Base-by-base conservation (phyloP, 108 stramenopile species). In the Asterionellopsis glacialis region DNA sequence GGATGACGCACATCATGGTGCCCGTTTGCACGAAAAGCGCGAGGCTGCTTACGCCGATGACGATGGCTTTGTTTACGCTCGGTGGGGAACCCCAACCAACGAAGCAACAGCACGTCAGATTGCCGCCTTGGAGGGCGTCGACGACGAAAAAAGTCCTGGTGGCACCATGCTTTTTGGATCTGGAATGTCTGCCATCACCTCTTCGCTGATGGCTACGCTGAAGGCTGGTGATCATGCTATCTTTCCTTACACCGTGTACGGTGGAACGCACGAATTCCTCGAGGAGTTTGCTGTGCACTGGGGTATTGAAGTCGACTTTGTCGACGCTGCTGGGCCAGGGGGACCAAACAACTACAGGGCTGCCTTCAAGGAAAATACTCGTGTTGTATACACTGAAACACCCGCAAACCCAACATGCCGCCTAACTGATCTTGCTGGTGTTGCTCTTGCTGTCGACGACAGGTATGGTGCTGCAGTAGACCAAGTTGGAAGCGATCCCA, bases 401-500 rank as follows among this genome's bases (percentile, higher is more conserved):
- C 95, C 95, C 4, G 89, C 95, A 41, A 96, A 96, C 63, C 95
- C 95, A 23, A 93, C 88, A 33, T 72, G 90, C 56, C 69, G 88
- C 38, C 60, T 95, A 33, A 78, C 86, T 38, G 92, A 95, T 68
- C 84, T 96, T 59, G 74, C 63, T 18, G 78, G 64, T 38, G 83
- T 93, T 33, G 91, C 83, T 39, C 56, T 54, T 18, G 65, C 84
- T 19, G 83, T 83, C 24, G 76, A 84, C 24, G 71, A 77, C 55
- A 57, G 55, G 42, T 75, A 72, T 28, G 78, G 78, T 26, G 59
- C 42, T 10, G 68, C 69, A 15, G 73, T 61, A 16, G 51, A 57
- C n/a, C 66, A 69, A 42, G 60, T 60, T 2, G 65, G 64, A 45
- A 50, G 64, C 16, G 23, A 47, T 0, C 41, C 57, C 0, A 33